A percentile compares a stretch with the other conserved stretches of the same genome.
phyloP scores from a whole-genome alignment of 441 rosid genomes.

The Theobroma grandiflorum region DNA sequence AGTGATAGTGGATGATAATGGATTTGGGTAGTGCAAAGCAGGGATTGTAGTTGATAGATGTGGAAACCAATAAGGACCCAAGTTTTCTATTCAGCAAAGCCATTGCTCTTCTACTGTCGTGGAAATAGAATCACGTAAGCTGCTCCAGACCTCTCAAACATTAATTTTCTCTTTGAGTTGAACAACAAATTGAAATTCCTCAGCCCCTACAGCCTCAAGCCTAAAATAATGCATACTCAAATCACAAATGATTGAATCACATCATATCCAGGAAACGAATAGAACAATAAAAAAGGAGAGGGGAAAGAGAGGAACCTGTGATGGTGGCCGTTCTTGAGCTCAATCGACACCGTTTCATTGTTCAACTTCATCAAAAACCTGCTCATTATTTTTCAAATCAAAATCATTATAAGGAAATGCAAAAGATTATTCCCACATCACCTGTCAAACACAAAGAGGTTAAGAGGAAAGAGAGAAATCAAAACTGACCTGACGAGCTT shows the following conservation, averaged over 20 bases:
- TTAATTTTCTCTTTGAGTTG: neutral
- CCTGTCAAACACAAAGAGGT: neutral
- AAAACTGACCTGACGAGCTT: constrained; percentile 83
- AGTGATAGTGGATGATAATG: neutral
- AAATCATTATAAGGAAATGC: constrained; percentile 9
- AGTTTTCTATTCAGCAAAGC: constrained; percentile 11
- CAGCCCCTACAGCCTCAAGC: too few relatives aligned
- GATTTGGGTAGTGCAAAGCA: neutral
- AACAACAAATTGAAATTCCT: neutral
- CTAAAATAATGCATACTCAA: too few relatives aligned
- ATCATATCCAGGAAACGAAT: too few relatives aligned
- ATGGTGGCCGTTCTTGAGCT: constrained; percentile 98
- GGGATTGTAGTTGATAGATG: neutral
- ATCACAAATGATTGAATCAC: too few relatives aligned
- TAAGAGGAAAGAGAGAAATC: neutral
- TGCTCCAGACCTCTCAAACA: neutral
- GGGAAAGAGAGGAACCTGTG: constrained; percentile 60
- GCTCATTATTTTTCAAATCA: constrained; percentile 25
- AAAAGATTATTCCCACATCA: neutral
- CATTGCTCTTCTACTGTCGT: neutral
- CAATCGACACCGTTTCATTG: constrained; percentile 96
- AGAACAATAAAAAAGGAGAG: too few relatives aligned
- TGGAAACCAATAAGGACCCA: neutral
- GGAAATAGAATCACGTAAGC: neutral
- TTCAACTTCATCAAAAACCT: constrained; percentile 99